Evolutionary conservation across 306 rosid genomes (phyloP).

Genomic region (Cyclanthera cordifolia): DNA sequence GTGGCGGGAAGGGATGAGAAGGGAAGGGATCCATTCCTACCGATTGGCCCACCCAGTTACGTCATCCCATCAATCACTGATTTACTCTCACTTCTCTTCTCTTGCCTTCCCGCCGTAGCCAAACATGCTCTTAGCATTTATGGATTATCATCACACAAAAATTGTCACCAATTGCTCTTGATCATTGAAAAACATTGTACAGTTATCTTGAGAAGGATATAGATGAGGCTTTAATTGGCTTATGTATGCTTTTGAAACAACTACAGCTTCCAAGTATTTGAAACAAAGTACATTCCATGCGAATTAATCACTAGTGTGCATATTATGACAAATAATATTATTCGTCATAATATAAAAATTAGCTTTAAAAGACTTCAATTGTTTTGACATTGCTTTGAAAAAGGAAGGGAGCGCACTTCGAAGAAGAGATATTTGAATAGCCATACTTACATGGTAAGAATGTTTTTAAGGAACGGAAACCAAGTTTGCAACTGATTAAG

Average conservation of each 20-base stretch:
- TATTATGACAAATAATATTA: not conserved
- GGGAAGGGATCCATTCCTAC: no score
- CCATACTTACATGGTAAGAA: conserved; percentile 66
- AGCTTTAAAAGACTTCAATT: not conserved
- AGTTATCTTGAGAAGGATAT: not conserved
- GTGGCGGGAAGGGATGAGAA: no score
- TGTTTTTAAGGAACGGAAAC: conserved; percentile 71
- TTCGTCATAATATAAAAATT: not conserved
- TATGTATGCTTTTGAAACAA: not conserved
- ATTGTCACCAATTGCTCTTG: not conserved
- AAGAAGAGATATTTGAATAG: conserved; percentile 7
- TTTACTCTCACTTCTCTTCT: no score
- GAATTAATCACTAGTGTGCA: not conserved
- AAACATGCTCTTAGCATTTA: no score
- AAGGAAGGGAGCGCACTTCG: not conserved
- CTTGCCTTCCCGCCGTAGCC: no score
- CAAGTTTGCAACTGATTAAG: conserved; percentile 58
- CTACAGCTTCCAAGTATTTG: not conserved
- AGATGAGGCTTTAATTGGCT: not conserved
- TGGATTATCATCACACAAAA: not conserved
- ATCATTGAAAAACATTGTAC: not conserved
- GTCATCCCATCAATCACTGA: no score
- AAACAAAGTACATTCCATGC: not conserved
- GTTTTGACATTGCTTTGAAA: not conserved
- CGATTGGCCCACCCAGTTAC: no score